Evolutionary conservation across 2,329 filamentous ascomycete species (phyloP), one percentile per base, ranked within the genome.

Genomic region (Didymella sp.): DNA sequence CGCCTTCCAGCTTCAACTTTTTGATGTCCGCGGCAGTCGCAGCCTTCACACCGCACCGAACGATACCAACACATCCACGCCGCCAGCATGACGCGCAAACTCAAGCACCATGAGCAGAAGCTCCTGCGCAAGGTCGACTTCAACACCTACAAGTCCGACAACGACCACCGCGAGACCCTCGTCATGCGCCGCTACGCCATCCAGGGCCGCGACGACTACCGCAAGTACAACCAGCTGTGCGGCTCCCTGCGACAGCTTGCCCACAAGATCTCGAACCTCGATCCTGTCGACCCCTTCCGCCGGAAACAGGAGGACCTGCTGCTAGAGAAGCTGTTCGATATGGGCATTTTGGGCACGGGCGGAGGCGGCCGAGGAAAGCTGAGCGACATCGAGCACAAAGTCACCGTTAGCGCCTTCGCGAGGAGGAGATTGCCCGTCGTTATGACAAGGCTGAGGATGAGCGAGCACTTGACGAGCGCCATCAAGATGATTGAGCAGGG

Each of bases 71-170:
- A 37, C 54, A 17, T 44, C 45, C 37, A 27, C 51, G 22, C 44
- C 27, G 46, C 22, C 50, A 61, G 19, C 15, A 98, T 98, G 95
- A 92, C 96, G 67, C 89, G 95, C 70, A 92, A 96, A 82, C 87
- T 99, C 74, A 98, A 97, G 80, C 87, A 96, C 79, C 94, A 72
- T 50, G 95, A 99, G 87, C 87, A 95, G 76, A 96, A 95, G 84
- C 89, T 98, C 74, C 86, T 98, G 64, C 84, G 85, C 70, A 94
- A 94, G 59, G 92, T 95, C 78, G 93, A 99, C 80, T 96, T 99
- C 79, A 88, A 93, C 76, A 95, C 89, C 73, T 96, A 94, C 84
- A 95, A 95, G 79, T 88, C 88, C 72, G 93, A 98, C 80, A 86
- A 89, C 72, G 84, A 87, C 69, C 95, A 99, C 80, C 89, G 94